These are phyloP conservation scores for Trichoderma cornu-damae DNA, from an alignment of 2,329 filamentous ascomycete genomes.

Conservation along the genomic window DNA sequence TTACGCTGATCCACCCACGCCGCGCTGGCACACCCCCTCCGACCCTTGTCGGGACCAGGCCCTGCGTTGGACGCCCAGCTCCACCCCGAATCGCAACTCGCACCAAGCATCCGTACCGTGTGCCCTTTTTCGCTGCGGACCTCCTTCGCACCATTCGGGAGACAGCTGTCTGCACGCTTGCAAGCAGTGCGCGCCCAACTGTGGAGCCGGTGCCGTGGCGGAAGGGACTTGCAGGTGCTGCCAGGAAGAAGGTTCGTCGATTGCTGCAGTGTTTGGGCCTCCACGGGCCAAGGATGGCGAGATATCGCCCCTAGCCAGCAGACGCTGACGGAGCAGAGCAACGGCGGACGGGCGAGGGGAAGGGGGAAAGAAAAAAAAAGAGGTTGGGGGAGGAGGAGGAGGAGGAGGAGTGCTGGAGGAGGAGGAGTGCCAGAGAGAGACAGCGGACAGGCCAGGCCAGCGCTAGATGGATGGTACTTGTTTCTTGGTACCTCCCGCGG, in stretches of 20 bases:
- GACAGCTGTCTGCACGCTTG: conserved; percentile 23
- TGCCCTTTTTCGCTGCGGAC: conserved; percentile 8
- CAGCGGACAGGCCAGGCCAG: conserved; percentile 5
- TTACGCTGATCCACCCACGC: conserved; percentile 32
- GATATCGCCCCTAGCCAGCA: conserved; percentile 14
- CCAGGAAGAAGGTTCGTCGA: conserved; percentile 15
- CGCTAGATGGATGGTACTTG: background rate
- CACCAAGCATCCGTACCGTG: conserved; percentile 2
- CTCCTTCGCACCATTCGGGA: conserved; percentile 10
- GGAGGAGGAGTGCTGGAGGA: background rate
- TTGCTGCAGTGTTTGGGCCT: conserved; percentile 16
- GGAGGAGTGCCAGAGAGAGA: background rate
- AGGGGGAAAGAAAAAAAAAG: background rate
- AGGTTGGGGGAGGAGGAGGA: background rate
- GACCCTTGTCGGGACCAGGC: conserved; percentile 15
- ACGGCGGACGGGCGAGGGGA: background rate
- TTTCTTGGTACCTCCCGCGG: background rate
- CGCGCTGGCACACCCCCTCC: conserved; percentile 25
- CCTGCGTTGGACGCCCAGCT: conserved; percentile 19
- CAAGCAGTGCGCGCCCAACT: conserved; percentile 28
- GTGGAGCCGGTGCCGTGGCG: conserved; percentile 19
- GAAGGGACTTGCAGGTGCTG: conserved; percentile 13
- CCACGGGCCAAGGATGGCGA: conserved; percentile 12
- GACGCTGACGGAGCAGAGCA: background rate
- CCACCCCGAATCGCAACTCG: conserved; percentile 26